These are phyloP conservation scores for Lepidium didymum DNA, from an alignment of 345 rosid species.

Conservation along the genomic window DNA sequence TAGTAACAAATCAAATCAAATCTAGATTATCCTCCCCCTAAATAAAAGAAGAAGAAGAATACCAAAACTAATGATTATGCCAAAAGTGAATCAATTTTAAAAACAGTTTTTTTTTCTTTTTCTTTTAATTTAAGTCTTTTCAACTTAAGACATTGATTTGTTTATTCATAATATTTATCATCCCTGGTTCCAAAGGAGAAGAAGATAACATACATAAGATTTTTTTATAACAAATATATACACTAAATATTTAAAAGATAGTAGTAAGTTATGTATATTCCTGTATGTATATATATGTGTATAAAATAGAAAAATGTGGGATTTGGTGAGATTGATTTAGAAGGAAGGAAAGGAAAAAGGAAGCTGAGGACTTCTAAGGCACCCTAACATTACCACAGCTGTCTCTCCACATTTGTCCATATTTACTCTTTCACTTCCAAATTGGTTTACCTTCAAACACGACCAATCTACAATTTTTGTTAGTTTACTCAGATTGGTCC, in stretches of 20 bases:
- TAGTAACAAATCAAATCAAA: constrained; percentile 8
- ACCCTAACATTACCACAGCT: constrained; percentile 23
- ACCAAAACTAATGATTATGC: background rate
- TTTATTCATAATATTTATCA: background rate
- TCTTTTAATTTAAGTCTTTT: no score
- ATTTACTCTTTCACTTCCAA: constrained; percentile 18
- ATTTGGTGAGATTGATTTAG: constrained; percentile 21
- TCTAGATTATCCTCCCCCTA: background rate
- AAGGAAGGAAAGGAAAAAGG: constrained; percentile 19
- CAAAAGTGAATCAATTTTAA: background rate
- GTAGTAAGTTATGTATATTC: background rate
- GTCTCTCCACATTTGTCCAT: constrained; percentile 19
- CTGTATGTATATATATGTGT: background rate
- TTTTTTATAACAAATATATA: no score
- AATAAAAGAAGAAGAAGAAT: background rate
- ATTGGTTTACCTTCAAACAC: constrained; percentile 3
- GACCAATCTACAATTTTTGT: constrained; percentile 8
- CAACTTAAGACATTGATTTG: background rate
- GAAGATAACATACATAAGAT: background rate
- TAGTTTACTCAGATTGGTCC: constrained; percentile 5
- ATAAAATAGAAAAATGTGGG: background rate
- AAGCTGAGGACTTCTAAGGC: constrained; percentile 25
- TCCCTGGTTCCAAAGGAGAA: background rate
- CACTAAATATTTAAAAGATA: no score
- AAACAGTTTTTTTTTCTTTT: background rate